Conservation (phyloP, 495 filamentous ascomycete genomes). For the Daldinia bambusicola region DNA sequence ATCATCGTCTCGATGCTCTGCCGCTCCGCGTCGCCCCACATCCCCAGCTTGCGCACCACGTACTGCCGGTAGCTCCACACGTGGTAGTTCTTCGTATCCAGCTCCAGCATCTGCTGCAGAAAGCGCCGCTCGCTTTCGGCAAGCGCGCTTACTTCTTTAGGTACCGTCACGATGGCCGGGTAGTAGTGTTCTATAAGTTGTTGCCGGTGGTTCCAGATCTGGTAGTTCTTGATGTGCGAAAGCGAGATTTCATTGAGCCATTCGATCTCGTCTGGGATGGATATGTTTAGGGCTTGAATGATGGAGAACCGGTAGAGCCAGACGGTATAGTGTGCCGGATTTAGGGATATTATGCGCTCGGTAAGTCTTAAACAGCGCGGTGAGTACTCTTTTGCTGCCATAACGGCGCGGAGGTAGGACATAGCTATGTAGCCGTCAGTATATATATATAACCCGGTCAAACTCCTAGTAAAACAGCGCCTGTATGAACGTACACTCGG, state of each 20-base stretch:
- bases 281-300: conserved; percentile 71
- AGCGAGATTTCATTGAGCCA: conserved; percentile 89
- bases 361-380: conserved; percentile 84
- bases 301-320: conserved; percentile 93
- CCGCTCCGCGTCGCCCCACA: conserved; percentile 72
- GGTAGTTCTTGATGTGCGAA: conserved; percentile 93
- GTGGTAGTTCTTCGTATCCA: conserved; percentile 97
- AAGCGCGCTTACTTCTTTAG: conserved; percentile 48
- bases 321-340: conserved; percentile 97
- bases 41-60: conserved; percentile 80
- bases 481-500: conserved; percentile 70
- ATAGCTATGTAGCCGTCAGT: conserved; percentile 54
- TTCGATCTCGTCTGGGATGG: conserved; percentile 75
- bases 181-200: conserved; percentile 76
- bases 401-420: conserved; percentile 90
- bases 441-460: not conserved
- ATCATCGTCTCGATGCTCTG: conserved; percentile 75
- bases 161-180: conserved; percentile 59
- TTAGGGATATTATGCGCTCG: conserved; percentile 86
- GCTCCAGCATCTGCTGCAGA: conserved; percentile 79
- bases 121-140: conserved; percentile 73
- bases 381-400: conserved; percentile 86
- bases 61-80: conserved; percentile 98
- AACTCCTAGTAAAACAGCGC: not conserved
- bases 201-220: conserved; percentile 98